These are phyloP conservation scores for Tylopilus plumbeoviolaceoides DNA, from an alignment of 768 basidiomycete species.

Conservation along the genomic window DNA sequence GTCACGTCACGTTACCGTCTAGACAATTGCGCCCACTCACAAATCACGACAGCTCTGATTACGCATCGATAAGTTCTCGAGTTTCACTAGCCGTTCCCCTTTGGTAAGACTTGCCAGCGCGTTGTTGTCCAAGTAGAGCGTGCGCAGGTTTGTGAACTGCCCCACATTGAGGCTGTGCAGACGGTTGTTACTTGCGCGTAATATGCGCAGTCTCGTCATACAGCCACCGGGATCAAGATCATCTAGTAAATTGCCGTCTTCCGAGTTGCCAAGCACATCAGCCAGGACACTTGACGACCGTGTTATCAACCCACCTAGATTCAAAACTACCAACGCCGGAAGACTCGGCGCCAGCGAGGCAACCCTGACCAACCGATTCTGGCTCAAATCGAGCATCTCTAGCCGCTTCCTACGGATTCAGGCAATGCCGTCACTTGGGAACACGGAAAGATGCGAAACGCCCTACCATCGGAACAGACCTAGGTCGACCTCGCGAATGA, in stretches of 20 bases:
- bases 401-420: conserved; percentile 44
- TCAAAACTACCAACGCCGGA: conserved; percentile 64
- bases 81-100: conserved; percentile 55
- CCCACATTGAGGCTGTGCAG: conserved; percentile 62
- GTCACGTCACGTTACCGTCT: conserved; percentile 29
- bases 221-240: conserved; percentile 49
- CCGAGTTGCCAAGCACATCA: conserved; percentile 15
- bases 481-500: conserved; percentile 60
- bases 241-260: conserved; percentile 72
- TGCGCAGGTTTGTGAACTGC: conserved; percentile 68
- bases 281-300: conserved; percentile 11
- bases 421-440: conserved; percentile 8
- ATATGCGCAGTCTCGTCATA: conserved; percentile 73
- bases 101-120: conserved; percentile 47
- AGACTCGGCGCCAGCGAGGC: conserved; percentile 54
- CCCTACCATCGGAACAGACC: conserved; percentile 59
- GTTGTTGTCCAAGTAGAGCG: conserved; percentile 92
- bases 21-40: conserved; percentile 47
- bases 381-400: conserved; percentile 79
- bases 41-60: conserved; percentile 77
- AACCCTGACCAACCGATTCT: conserved; percentile 63
- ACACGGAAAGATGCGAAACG: conserved; percentile 4
- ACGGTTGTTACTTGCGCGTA: conserved; percentile 81
- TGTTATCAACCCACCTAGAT: conserved; percentile 65
- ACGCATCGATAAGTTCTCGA: conserved; percentile 90